Evolutionary conservation across 2,329 filamentous ascomycete genomes (phyloP).

Genomic region (Phaeosphaeriaceae sp.): DNA sequence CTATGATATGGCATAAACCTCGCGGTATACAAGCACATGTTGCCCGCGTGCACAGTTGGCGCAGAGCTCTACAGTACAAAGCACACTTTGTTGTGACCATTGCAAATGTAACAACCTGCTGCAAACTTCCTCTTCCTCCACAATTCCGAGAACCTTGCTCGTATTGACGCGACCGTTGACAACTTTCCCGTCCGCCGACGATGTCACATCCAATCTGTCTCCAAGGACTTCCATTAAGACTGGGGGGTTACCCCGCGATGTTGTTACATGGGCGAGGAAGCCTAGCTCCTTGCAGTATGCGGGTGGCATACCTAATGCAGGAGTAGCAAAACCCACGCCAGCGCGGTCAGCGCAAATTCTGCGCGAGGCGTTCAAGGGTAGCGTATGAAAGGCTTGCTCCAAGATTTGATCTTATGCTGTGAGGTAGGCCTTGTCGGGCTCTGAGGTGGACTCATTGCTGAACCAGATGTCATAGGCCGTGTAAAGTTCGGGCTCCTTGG

Average conservation of each 20-base stretch:
- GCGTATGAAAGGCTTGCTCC: slow-evolving; percentile 41
- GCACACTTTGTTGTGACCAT: neutral
- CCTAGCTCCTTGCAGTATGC: slow-evolving; percentile 7
- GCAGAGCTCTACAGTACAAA: neutral
- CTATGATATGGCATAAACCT: slow-evolving; percentile 2
- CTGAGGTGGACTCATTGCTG: slow-evolving; percentile 13
- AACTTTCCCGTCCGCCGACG: slow-evolving; percentile 11
- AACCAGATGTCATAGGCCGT: slow-evolving; percentile 10
- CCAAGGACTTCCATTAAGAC: neutral
- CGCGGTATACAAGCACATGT: slow-evolving; percentile 4
- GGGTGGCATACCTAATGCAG: slow-evolving; percentile 14
- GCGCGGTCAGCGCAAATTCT: neutral
- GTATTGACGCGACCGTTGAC: neutral
- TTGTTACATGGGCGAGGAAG: slow-evolving; percentile 1
- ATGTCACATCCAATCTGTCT: slow-evolving; percentile 6
- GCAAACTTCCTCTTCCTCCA: neutral
- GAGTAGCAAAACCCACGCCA: neutral
- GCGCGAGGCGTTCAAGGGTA: slow-evolving; percentile 28
- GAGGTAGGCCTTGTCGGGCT: slow-evolving; percentile 24
- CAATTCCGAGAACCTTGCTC: neutral
- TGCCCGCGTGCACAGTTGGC: slow-evolving; percentile 6
- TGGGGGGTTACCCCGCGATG: slow-evolving; percentile 7
- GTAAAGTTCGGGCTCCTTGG: slow-evolving; percentile 11
- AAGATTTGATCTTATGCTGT: slow-evolving; percentile 29
- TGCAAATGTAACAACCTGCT: neutral